A percentile compares a stretch with the other conserved stretches of the same genome.
Conservation (phyloP, 352 stramenopile genomes). For the Pythium sp. region DNA sequence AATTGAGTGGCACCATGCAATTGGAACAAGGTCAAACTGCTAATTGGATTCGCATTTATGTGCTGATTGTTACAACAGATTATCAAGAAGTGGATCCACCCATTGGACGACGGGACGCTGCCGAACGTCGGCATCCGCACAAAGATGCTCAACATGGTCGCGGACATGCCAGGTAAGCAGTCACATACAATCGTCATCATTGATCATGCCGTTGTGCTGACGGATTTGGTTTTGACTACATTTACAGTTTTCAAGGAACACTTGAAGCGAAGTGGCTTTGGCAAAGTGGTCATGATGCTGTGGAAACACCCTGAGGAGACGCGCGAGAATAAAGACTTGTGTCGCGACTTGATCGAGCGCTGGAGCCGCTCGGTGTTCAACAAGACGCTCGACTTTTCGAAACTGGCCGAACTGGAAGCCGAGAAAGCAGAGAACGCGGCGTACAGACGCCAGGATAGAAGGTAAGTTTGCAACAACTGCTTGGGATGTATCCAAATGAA, state of each 20-base stretch:
- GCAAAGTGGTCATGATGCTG: constrained; percentile 85
- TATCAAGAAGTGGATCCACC: constrained; percentile 90
- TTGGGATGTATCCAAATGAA: background rate
- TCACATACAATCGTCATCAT: background rate
- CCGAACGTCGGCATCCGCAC: constrained; percentile 84
- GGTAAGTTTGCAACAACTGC: constrained; percentile 13
- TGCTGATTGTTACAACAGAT: constrained; percentile 40
- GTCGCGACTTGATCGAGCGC: constrained; percentile 77
- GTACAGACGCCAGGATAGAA: constrained; percentile 59
- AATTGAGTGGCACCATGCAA: background rate
- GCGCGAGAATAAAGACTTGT: constrained; percentile 84
- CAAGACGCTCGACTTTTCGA: constrained; percentile 87
- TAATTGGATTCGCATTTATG: background rate
- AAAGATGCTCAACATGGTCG: constrained; percentile 85
- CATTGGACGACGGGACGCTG: constrained; percentile 68
- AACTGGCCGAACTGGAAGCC: constrained; percentile 79
- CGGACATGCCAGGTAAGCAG: constrained; percentile 58
- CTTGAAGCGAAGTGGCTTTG: constrained; percentile 86
- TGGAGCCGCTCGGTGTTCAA: constrained; percentile 89
- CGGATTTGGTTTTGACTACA: background rate
- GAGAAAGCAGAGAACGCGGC: constrained; percentile 80
- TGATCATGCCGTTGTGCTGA: background rate
- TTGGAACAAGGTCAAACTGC: background rate
- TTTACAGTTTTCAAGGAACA: constrained; percentile 83
- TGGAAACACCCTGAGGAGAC: constrained; percentile 89